Base-by-base conservation (phyloP, 2,329 filamentous ascomycete species). In the Albophoma yamanashiensis region DNA sequence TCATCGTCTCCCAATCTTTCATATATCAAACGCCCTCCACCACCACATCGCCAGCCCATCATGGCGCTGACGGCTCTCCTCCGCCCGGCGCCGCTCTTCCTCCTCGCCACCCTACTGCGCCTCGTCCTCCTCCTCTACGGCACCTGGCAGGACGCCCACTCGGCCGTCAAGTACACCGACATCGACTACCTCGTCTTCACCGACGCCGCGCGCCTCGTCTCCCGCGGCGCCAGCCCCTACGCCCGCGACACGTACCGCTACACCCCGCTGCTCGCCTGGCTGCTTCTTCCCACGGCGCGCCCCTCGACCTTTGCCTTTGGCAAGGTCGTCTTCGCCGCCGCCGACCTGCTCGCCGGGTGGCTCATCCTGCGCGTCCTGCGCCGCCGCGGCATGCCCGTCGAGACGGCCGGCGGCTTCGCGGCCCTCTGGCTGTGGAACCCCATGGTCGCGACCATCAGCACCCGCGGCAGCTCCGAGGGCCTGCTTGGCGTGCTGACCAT, bases 111-210 rank as follows among this genome's bases (percentile, higher is more conserved):
- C 59, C 67, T 86, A 56, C 82, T 99, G 31, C 90, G 94, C 62
- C 71, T 84, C 7, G 72, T 78, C 39, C 86, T 99, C 64, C 83
- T 97, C 57, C 71, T 95, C 68, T 97, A 97, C 73, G 93, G 94
- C 61, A 83, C 91, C 62, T 92, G 90, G 80, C 94, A 99, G 77
- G 94, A 99, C 75, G 88, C 91, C 62, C 82, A 92, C 75, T 95
- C 92, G 9, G 87, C 93, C 17, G 78, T 99, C 70, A 97, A 97
- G 76, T 99, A 97, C 79, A 99, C 94, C 58, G 94, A 99, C 75
- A 97, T 99, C 68, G 94, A 99, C 80, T 99, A 99, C 76, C 86
- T 92, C 65, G 94, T 99, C 73, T 99, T 99, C 79, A 97, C 94
- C 56, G 93, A 97, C 73, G 94, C 94, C 34, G 85, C 94, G 2